Evolutionary conservation across 2,329 filamentous ascomycete genomes (phyloP).

Genomic region (Juglanconis sp.): DNA sequence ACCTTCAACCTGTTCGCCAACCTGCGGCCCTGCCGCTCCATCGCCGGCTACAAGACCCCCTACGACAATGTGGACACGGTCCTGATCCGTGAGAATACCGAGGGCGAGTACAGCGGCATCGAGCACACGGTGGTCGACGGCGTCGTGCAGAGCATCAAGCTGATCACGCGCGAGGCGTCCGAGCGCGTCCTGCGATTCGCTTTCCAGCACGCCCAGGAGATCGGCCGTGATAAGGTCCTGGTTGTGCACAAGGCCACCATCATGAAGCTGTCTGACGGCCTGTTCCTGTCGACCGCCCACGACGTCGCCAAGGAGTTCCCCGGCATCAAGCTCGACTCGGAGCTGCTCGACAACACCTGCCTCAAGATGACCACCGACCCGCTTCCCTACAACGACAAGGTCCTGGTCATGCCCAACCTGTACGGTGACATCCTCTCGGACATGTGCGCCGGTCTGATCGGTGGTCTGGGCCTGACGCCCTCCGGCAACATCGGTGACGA

Average conservation of each 20-base stretch:
- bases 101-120: slow-evolving; percentile 30
- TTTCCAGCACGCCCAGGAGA: slow-evolving; percentile 93
- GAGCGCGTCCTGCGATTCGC: slow-evolving; percentile 96
- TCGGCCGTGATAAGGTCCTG: slow-evolving; percentile 94
- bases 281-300: slow-evolving; percentile 85
- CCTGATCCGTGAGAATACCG: slow-evolving; percentile 82
- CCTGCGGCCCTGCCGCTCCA: slow-evolving; percentile 93
- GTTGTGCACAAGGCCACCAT: slow-evolving; percentile 99
- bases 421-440: slow-evolving; percentile 99
- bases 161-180: slow-evolving; percentile 91
- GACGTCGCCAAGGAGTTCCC: slow-evolving; percentile 95
- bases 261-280: slow-evolving; percentile 99
- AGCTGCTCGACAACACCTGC: slow-evolving; percentile 99
- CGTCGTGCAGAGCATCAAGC: slow-evolving; percentile 98
- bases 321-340: slow-evolving; percentile 90
- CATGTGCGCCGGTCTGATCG: slow-evolving; percentile 98
- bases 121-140: slow-evolving; percentile 51
- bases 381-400: slow-evolving; percentile 96
- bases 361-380: slow-evolving; percentile 98
- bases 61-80: slow-evolving; percentile 97
- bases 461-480: slow-evolving; percentile 92
- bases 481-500: slow-evolving; percentile 98
- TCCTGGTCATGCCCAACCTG: slow-evolving; percentile 95
- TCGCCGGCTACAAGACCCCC: slow-evolving; percentile 96
- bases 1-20: slow-evolving; percentile 99